phyloP scores from a whole-genome alignment of 2,329 filamentous ascomycete species.

The Cyclaneusma minus region DNA sequence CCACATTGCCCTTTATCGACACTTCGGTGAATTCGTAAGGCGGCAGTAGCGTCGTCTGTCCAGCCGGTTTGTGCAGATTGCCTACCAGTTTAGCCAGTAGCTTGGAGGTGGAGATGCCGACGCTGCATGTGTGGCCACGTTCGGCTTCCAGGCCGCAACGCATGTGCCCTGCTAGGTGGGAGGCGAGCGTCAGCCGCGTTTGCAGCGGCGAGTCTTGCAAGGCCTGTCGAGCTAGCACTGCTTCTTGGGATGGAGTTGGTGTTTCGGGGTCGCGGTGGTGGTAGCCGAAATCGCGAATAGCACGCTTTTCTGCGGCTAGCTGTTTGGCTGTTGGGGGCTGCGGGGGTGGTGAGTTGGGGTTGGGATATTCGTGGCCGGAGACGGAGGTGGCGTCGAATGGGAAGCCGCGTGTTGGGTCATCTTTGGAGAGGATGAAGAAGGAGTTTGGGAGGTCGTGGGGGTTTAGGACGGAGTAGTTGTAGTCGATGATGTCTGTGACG shows the following conservation, averaged over 20 bases:
- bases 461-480: constrained; percentile 64
- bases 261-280: no score
- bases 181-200: constrained; percentile 55
- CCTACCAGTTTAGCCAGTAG: constrained; percentile 74
- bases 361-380: constrained; percentile 34
- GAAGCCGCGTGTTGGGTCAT: constrained; percentile 71
- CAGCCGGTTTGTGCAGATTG: constrained; percentile 69
- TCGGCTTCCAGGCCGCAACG: constrained; percentile 57
- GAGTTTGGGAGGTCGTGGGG: constrained; percentile 44
- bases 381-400: constrained; percentile 54
- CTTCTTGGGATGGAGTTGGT: no score
- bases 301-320: no score
- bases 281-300: no score
- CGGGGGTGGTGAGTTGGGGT: constrained; percentile 6
- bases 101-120: constrained; percentile 80
- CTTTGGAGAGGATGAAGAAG: constrained; percentile 63
- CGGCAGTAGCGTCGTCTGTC: constrained; percentile 70
- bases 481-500: constrained; percentile 72
- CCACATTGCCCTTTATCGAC: constrained; percentile 31
- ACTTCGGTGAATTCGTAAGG: constrained; percentile 30
- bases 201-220: constrained; percentile 8
- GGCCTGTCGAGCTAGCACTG: no score
- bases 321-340: no score
- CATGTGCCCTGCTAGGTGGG: constrained; percentile 65
- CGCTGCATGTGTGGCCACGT: constrained; percentile 74